A percentile compares a stretch with the other conserved stretches of the same genome.
These are phyloP conservation scores for Trichopus zeylanicus DNA, from an alignment of 116 monocot species.

Conservation along the genomic window DNA sequence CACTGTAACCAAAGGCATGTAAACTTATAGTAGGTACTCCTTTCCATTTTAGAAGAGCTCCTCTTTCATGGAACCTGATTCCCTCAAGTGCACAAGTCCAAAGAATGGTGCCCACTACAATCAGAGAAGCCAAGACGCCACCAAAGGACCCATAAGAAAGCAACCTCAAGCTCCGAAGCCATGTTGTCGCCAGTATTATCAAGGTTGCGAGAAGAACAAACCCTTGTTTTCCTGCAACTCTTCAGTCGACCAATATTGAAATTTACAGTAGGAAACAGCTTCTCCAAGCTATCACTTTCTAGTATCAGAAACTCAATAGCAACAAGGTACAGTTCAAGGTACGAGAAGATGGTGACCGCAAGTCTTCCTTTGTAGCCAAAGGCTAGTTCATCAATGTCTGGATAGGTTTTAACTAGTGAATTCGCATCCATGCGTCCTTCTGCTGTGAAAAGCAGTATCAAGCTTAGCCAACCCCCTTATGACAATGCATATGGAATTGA, in stretches of 20 bases:
- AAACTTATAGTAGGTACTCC: constrained; percentile 61
- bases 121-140: constrained; percentile 52
- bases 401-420: background rate
- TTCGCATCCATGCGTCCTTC: background rate
- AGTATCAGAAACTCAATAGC: constrained; percentile 9
- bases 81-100: constrained; percentile 41
- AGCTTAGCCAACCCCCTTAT: constrained; percentile 6
- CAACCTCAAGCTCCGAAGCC: constrained; percentile 54
- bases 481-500: constrained; percentile 8
- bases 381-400: constrained; percentile 1
- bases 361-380: background rate
- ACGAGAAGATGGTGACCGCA: background rate
- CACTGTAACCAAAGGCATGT: constrained; percentile 73
- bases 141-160: constrained; percentile 59
- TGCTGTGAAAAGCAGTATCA: background rate
- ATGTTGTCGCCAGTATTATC: constrained; percentile 62
- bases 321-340: constrained; percentile 14
- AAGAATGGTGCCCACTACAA: constrained; percentile 39
- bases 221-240: background rate
- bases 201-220: constrained; percentile 30
- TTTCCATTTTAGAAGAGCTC: constrained; percentile 20
- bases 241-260: background rate
- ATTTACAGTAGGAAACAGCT: background rate
- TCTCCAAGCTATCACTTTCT: constrained; percentile 3
- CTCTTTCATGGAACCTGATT: constrained; percentile 53